phyloP scores from a whole-genome alignment of 2,329 filamentous ascomycete genomes.

The Penicillium oxalicum region DNA sequence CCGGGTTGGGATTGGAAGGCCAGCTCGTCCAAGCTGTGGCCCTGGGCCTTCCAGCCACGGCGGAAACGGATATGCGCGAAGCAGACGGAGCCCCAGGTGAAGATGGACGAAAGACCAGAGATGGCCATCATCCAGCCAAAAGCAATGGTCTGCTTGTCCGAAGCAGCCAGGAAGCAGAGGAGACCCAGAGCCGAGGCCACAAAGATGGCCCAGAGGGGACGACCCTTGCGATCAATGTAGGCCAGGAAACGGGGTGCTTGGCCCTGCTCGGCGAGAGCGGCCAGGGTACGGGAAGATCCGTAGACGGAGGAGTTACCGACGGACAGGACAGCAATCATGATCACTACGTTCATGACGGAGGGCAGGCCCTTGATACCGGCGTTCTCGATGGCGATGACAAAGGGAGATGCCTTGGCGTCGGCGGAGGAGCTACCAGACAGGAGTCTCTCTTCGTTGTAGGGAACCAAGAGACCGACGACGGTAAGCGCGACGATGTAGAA shows the following conservation, averaged over 20 bases:
- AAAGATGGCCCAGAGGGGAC: slow-evolving; percentile 67
- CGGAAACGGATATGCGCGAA: slow-evolving; percentile 91
- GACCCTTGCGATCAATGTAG: slow-evolving; percentile 77
- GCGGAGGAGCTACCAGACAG: slow-evolving; percentile 53
- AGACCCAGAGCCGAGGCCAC: slow-evolving; percentile 64
- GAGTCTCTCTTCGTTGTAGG: slow-evolving; percentile 61
- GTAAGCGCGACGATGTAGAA: slow-evolving; percentile 84
- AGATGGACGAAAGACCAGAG: slow-evolving; percentile 66
- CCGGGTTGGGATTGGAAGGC: slow-evolving; percentile 78
- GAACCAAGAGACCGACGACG: slow-evolving; percentile 76
- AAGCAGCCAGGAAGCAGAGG: slow-evolving; percentile 69
- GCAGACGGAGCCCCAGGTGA: slow-evolving; percentile 79
- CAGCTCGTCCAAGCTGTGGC: slow-evolving; percentile 67
- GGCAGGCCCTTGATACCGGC: slow-evolving; percentile 76
- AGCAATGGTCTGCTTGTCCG: slow-evolving; percentile 53
- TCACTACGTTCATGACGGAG: slow-evolving; percentile 91
- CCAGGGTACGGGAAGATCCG: slow-evolving; percentile 82
- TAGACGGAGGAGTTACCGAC: slow-evolving; percentile 91
- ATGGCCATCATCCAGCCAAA: slow-evolving; percentile 77
- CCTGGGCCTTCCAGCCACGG: slow-evolving; percentile 64
- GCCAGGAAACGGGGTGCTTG: slow-evolving; percentile 72
- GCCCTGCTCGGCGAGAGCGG: slow-evolving; percentile 79
- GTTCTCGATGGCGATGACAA: slow-evolving; percentile 85
- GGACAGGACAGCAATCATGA: slow-evolving; percentile 81
- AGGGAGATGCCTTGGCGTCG: slow-evolving; percentile 74